Base-by-base conservation (phyloP, 345 rosid species). In the Mercurialis annua region DNA sequence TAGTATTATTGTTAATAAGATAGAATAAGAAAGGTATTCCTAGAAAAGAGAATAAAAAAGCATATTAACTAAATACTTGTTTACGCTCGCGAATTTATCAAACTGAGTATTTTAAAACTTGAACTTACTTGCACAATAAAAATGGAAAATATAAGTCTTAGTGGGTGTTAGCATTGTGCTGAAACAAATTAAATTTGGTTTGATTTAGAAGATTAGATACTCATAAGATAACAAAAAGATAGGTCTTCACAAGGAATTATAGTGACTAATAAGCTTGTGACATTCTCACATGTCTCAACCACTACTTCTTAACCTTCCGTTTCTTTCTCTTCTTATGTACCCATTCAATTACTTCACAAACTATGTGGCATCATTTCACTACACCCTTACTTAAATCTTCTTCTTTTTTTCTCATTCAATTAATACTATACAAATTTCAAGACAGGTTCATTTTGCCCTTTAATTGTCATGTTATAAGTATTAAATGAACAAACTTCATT, bases 241-340 rank as follows among this genome's bases (percentile, higher is more conserved):
- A 43, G n/a, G 15, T n/a, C 16, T 73, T 78, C 73, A 78, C 81
- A 71, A 54, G 81, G 33, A 59, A 42, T 58, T 46, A 62, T 26
- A 18, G 24, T 48, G 42, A n/a, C 72, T 58, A 40, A 18, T 10
- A 29, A 43, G 18, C 75, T 64, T 74, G 70, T 74, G 73, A 78
- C 76, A 59, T 40, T 47, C 10, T 78, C 78, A 74, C 76, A 67
- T 74, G 76, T 61, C 74, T 64, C 42, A 50, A 40, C 77, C 69
- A 54, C 72, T 18, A 26, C 40, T 23, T 6, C 42, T 26, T 18
- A 34, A 5, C 27, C 24, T 14, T 44, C 52, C 58, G 15, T 71
- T 59, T 49, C 8, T 26, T 53, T 44, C 6, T 33, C 18, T 71
- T 15, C 29, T 51, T 33, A 23, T 12, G 10, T 44, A 2, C 24